A percentile compares a stretch with the other conserved stretches of the same genome.
Evolutionary conservation across 768 basidiomycete genomes (phyloP).

Genomic region (Naganishia friedmannii): DNA sequence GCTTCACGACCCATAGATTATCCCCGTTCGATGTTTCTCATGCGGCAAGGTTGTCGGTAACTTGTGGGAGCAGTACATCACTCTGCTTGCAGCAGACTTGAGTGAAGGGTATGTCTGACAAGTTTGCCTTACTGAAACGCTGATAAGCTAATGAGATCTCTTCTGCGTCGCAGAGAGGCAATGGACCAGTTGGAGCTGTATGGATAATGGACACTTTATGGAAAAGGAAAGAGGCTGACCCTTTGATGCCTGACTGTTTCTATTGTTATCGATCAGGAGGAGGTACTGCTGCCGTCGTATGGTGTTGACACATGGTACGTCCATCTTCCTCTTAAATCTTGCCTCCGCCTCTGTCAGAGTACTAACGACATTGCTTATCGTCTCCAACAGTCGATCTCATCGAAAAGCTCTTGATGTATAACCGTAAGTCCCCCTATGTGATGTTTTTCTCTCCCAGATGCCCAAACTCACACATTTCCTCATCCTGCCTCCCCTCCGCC

Average conservation of each 20-base stretch:
- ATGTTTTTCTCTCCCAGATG: not conserved
- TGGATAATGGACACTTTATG: constrained; percentile 8
- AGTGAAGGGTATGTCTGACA: constrained; percentile 72
- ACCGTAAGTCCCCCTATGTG: too few relatives aligned
- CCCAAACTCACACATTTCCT: not conserved
- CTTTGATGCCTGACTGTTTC: not conserved
- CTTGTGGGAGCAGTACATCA: constrained; percentile 86
- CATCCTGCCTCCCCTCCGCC: not conserved
- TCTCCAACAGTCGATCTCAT: constrained; percentile 73
- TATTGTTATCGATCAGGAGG: constrained; percentile 54
- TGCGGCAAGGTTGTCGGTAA: constrained; percentile 97
- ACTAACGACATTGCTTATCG: not conserved
- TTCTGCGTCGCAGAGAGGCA: constrained; percentile 64
- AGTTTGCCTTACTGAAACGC: not conserved
- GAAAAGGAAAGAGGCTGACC: not conserved
- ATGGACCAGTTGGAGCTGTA: constrained; percentile 76
- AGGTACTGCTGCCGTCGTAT: constrained; percentile 95
- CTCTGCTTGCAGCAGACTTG: constrained; percentile 72
- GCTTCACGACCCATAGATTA: constrained; percentile 63
- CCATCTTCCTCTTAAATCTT: not conserved
- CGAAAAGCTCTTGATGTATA: constrained; percentile 93
- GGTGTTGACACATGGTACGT: constrained; percentile 77
- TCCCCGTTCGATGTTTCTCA: constrained; percentile 91
- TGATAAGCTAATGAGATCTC: constrained; percentile 18
- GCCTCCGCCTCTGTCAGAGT: not conserved